These are phyloP conservation scores for Blastobotrys muscicola DNA, from an alignment of 805 yeast genomes.

Conservation along the genomic window DNA sequence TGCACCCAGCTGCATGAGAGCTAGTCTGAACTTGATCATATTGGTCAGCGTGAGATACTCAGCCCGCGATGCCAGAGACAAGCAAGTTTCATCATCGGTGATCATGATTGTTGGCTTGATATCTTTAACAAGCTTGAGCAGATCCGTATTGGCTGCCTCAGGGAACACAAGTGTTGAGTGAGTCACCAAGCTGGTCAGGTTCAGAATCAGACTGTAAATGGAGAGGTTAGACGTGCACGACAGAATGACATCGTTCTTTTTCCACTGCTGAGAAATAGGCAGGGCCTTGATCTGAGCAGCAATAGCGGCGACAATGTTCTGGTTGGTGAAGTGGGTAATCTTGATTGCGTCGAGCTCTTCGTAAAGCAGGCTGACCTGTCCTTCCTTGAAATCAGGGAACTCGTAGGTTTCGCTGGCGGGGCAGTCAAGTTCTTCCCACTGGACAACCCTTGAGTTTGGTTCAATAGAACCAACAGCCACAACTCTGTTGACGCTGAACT, in stretches of 20 bases:
- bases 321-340: slow-evolving; percentile 11
- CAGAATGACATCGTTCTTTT: slow-evolving; percentile 22
- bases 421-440: background rate
- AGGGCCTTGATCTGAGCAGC: slow-evolving; percentile 30
- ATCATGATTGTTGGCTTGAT: slow-evolving; percentile 23
- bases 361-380: no score
- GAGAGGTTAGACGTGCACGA: slow-evolving; percentile 22
- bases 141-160: slow-evolving; percentile 9
- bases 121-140: slow-evolving; percentile 15
- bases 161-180: slow-evolving; percentile 15
- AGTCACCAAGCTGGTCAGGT: slow-evolving; percentile 26
- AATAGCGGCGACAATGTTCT: slow-evolving; percentile 26
- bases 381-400: slow-evolving; percentile 2
- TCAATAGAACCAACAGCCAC: background rate
- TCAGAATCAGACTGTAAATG: slow-evolving; percentile 20
- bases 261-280: slow-evolving; percentile 25
- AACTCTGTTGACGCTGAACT: background rate
- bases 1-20: slow-evolving; percentile 14
- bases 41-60: slow-evolving; percentile 15
- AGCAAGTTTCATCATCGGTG: slow-evolving; percentile 23
- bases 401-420: slow-evolving; percentile 4
- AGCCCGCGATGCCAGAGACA: slow-evolving; percentile 19
- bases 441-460: background rate
- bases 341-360: background rate
- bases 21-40: slow-evolving; percentile 5